These are phyloP conservation scores for Volvariella surrecta DNA, from an alignment of 1,284 basidiomycete genomes.

Conservation along the genomic window DNA sequence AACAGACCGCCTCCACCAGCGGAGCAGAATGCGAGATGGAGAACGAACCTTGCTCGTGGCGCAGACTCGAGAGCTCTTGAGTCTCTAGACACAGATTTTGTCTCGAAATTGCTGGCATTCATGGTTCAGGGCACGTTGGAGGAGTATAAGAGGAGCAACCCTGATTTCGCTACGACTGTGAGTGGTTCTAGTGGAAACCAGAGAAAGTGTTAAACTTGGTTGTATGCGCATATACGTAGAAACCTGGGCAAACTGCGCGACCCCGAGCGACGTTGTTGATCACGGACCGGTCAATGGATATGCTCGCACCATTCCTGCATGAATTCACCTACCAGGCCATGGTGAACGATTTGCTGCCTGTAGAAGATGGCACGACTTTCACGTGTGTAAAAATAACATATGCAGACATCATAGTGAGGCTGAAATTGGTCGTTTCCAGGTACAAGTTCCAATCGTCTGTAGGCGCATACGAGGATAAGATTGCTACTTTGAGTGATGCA, in stretches of 20 bases:
- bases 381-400: conserved; percentile 42
- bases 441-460: conserved; percentile 84
- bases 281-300: conserved; percentile 95
- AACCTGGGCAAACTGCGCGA: conserved; percentile 57
- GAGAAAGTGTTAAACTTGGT: no score
- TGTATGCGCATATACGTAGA: conserved; percentile 29
- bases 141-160: conserved; percentile 77
- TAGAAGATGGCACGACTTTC: conserved; percentile 83
- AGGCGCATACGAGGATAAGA: conserved; percentile 83
- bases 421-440: conserved; percentile 25
- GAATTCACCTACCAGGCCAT: conserved; percentile 99
- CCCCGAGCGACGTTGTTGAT: conserved; percentile 84
- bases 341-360: conserved; percentile 89
- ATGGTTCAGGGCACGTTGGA: conserved; percentile 79
- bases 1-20: conserved; percentile 52
- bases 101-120: conserved; percentile 73
- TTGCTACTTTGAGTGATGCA: conserved; percentile 74
- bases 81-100: conserved; percentile 58
- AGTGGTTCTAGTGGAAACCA: not conserved
- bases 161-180: conserved; percentile 69
- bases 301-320: conserved; percentile 84
- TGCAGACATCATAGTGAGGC: not conserved
- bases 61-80: conserved; percentile 57
- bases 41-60: conserved; percentile 66
- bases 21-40: conserved; percentile 58